Base-by-base conservation (phyloP, 2,329 filamentous ascomycete genomes). In the Arthrobotrys entomopaga region DNA sequence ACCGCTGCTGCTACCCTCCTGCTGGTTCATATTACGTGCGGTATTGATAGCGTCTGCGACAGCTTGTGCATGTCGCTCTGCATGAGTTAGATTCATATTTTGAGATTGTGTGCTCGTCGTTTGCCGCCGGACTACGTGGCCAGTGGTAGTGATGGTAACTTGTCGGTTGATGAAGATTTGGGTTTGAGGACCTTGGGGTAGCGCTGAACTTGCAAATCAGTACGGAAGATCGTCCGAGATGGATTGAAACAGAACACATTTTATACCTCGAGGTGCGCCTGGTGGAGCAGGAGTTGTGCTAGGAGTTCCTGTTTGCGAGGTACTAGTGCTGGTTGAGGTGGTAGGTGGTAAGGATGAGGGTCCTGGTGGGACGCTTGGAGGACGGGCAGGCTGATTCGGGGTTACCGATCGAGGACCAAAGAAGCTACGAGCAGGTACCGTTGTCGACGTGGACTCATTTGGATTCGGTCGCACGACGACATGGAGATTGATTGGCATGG, bases 121-220 rank as follows among this genome's bases (percentile, higher is more conserved):
- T 34, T 20, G 60, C 13, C 40, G 24, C 11, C 54, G 56, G 20
- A 66, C 20, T 19, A 73, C 42, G 16, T 57, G 48, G 2, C 67
- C 49, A 1, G 60, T 60, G 16, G 69, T 57, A 3, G 67, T 73
- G 19, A 66, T 63, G 13, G 61, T 66, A 19, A 73, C 61, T 19
- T 66, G 60, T 26, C 61, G 20, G 13, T 61, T 73, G n/a, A 42
- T 61, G 29, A 34, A 61, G 26, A 73, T 42, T 34, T 34, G 29
- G 3, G 56, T 43, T 15, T 49, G 69, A 15, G 53, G 13, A 59
- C 19, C 50, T 11, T n/a, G 43, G 6, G 43, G 69, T 19, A 38
- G 1, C n/a, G 34, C 67, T 59, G 40, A 5, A 46, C n/a, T 46
- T 46, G 5, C 42, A 34, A 34, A 46, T 46, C n/a, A 46, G 16